Evolutionary conservation across 164 flowering plant genomes (phyloP).

Genomic region (Tetracentron sinense): DNA sequence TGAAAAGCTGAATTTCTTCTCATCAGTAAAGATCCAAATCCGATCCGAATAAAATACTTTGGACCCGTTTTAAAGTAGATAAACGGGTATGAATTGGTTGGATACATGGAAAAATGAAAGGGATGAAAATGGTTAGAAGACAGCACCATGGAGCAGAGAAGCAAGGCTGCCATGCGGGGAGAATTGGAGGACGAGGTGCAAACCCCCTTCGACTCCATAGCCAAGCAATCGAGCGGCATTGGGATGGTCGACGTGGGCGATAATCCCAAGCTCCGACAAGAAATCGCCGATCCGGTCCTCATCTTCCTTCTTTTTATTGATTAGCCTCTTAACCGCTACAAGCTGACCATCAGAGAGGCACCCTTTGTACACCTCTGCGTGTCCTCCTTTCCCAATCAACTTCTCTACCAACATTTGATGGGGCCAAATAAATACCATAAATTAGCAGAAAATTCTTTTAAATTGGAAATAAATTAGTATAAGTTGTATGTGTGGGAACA

Average conservation of each 20-base stretch:
- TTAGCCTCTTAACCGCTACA: conserved; percentile 83
- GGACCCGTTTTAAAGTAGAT: no score
- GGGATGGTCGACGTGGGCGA: conserved; percentile 84
- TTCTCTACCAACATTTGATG: conserved; percentile 67
- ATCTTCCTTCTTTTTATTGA: conserved; percentile 44
- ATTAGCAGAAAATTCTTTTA: no score
- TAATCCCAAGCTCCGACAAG: conserved; percentile 91
- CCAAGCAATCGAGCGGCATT: conserved; percentile 81
- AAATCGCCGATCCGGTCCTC: conserved; percentile 66
- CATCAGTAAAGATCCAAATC: no score
- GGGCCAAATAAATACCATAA: no score
- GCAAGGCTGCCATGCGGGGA: conserved; percentile 83
- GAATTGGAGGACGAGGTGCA: conserved; percentile 80
- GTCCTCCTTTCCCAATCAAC: conserved; percentile 88
- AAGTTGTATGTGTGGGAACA: no score
- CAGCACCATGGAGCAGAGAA: conserved; percentile 63
- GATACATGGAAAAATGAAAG: neutral
- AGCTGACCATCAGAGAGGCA: conserved; percentile 58
- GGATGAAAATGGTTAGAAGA: neutral
- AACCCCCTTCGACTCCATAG: conserved; percentile 63
- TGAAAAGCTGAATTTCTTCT: conserved; percentile 25
- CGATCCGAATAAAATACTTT: no score
- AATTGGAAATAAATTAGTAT: no score
- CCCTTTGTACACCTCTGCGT: conserved; percentile 89
- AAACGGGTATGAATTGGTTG: neutral